Evolutionary conservation across 306 rosid genomes (phyloP).

Genomic region (Fragaria ananassa): DNA sequence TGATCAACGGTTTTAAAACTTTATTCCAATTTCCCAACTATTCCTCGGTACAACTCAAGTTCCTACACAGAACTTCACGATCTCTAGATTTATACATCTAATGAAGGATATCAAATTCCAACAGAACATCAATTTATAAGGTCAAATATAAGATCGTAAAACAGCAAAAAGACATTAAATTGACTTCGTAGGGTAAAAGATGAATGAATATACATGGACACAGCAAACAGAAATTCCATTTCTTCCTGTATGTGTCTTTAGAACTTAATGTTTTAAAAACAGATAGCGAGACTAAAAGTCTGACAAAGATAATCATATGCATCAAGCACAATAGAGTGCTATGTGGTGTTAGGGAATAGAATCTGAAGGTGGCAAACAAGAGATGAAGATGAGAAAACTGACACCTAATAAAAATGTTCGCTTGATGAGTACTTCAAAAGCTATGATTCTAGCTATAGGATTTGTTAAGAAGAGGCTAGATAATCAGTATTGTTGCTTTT

Average conservation of each 20-base stretch:
- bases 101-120: neutral
- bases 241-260: neutral
- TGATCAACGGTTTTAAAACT: neutral
- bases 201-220: neutral
- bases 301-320: neutral
- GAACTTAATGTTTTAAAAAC: neutral
- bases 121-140: neutral
- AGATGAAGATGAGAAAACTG: neutral
- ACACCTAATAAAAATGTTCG: neutral
- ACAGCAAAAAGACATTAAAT: neutral
- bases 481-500: neutral
- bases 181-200: neutral
- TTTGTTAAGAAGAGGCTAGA: neutral
- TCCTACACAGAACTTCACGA: neutral
- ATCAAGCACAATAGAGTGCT: neutral
- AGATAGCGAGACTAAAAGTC: neutral
- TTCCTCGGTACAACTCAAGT: neutral
- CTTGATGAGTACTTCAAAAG: neutral
- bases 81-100: neutral
- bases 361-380: neutral
- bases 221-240: neutral
- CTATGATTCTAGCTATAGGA: neutral
- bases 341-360: neutral
- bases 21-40: neutral
- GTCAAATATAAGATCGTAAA: neutral